Evolutionary conservation across 306 rosid species (phyloP).

Genomic region (Castanospermum australe): DNA sequence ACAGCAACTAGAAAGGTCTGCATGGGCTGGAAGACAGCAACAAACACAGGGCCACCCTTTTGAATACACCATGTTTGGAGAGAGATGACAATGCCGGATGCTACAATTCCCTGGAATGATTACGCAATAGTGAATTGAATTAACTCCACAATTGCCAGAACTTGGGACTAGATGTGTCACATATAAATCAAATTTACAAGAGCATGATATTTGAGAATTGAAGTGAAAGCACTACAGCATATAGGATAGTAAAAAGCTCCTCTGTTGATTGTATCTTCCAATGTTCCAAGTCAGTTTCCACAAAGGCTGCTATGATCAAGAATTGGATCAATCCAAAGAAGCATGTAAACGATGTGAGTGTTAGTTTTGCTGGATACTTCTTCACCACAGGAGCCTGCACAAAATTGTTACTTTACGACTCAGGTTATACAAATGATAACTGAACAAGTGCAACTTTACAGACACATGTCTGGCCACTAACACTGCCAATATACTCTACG

Average conservation of each 20-base stretch:
- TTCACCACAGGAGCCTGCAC: constrained; percentile 65
- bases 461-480: not conserved
- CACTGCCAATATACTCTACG: not conserved
- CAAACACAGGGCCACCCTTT: constrained; percentile 68
- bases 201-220: constrained; percentile 1
- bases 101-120: constrained; percentile 44
- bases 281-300: constrained; percentile 52
- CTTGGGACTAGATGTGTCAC: not conserved
- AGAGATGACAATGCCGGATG: constrained; percentile 46
- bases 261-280: constrained; percentile 64
- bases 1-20: constrained; percentile 64
- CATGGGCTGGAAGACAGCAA: constrained; percentile 69
- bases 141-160: not conserved
- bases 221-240: constrained; percentile 49
- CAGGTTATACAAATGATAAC: not conserved
- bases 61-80: constrained; percentile 63
- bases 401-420: not conserved
- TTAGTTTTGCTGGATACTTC: constrained; percentile 64
- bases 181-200: not conserved
- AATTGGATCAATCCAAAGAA: constrained; percentile 80
- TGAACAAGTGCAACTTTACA: not conserved
- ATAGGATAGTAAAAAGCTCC: constrained; percentile 60
- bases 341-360: constrained; percentile 61
- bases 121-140: not conserved
- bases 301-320: constrained; percentile 61